These are phyloP conservation scores for Grammothele lineata DNA, from an alignment of 768 basidiomycete species.

Conservation along the genomic window DNA sequence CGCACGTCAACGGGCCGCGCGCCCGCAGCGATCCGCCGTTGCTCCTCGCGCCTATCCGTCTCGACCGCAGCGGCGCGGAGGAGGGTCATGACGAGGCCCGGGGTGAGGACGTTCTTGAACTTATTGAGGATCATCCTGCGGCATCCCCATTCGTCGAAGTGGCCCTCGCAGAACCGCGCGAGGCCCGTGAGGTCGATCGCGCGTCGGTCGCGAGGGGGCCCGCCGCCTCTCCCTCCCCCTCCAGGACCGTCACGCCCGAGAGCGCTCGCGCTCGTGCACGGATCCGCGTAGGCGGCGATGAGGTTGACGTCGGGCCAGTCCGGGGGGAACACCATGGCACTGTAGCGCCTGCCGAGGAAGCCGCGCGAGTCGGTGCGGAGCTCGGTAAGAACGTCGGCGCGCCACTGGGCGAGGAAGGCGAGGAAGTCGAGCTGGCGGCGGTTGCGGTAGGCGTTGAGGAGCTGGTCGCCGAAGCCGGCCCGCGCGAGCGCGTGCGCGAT, in stretches of 20 bases:
- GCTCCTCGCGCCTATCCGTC: conserved; percentile 28
- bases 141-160: conserved; percentile 26
- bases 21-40: conserved; percentile 18
- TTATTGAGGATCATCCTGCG: conserved; percentile 19
- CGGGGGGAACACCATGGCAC: conserved; percentile 12
- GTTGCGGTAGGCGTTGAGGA: conserved; percentile 15
- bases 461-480: conserved; percentile 25
- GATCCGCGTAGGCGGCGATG: conserved; percentile 22
- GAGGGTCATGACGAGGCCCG: conserved; percentile 19
- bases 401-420: conserved; percentile 23
- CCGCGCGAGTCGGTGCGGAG: conserved; percentile 24
- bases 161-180: conserved; percentile 24
- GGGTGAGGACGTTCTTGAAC: conserved; percentile 21
- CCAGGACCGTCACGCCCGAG: too few relatives aligned
- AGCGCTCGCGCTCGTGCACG: conserved; percentile 16
- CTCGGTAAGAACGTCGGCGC: conserved; percentile 20
- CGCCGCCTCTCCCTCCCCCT: conserved; percentile 15
- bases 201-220: conserved; percentile 16
- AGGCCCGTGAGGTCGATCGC: conserved; percentile 19
- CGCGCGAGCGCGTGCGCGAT: conserved; percentile 24
- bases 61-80: conserved; percentile 25
- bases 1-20: conserved; percentile 1
- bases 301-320: conserved; percentile 19
- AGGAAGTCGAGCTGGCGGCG: conserved; percentile 10
- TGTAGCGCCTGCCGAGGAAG: conserved; percentile 13